phyloP scores from a whole-genome alignment of 352 stramenopile species.

The Phytophthora fragariae region DNA sequence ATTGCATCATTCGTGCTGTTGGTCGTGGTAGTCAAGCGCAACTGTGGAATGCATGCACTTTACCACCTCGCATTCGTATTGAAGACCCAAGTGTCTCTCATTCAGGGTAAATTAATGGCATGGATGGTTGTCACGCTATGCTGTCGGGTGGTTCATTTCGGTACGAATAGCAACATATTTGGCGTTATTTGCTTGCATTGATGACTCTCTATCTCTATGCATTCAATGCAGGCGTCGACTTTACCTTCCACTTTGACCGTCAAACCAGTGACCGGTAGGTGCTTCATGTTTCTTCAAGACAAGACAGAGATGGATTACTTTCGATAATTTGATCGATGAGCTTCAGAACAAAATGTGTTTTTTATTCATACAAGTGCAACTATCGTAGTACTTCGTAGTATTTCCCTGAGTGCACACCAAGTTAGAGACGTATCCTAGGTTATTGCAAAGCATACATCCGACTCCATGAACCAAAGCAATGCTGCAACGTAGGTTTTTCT shows the following conservation, averaged over 20 bases:
- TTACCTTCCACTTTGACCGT: constrained; percentile 8
- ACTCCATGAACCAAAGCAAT: neutral
- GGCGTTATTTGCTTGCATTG: neutral
- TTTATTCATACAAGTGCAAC: too few species aligned
- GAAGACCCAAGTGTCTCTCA: constrained; percentile 27
- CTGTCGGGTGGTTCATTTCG: constrained; percentile 22
- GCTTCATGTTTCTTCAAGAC: too few species aligned
- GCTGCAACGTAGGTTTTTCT: constrained; percentile 9
- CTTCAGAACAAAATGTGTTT: too few species aligned
- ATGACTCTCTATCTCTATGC: neutral
- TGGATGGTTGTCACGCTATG: constrained; percentile 19
- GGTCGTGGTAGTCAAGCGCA: constrained; percentile 14
- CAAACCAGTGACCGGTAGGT: neutral
- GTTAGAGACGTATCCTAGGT: too few species aligned
- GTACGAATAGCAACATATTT: neutral
- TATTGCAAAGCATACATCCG: too few species aligned
- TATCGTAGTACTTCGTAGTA: too few species aligned
- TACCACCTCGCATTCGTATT: constrained; percentile 40
- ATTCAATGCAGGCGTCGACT: constrained; percentile 12
- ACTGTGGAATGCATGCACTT: constrained; percentile 23
- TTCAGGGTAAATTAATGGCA: constrained; percentile 26
- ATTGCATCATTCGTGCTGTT: constrained; percentile 32
- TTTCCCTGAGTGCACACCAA: too few species aligned
- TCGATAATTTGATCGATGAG: too few species aligned
- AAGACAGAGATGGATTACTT: too few species aligned